Evolutionary conservation across 1,139 yeast genomes (phyloP), one percentile per base, ranked within the genome.

Genomic region (Geotrichum bryndzae): DNA sequence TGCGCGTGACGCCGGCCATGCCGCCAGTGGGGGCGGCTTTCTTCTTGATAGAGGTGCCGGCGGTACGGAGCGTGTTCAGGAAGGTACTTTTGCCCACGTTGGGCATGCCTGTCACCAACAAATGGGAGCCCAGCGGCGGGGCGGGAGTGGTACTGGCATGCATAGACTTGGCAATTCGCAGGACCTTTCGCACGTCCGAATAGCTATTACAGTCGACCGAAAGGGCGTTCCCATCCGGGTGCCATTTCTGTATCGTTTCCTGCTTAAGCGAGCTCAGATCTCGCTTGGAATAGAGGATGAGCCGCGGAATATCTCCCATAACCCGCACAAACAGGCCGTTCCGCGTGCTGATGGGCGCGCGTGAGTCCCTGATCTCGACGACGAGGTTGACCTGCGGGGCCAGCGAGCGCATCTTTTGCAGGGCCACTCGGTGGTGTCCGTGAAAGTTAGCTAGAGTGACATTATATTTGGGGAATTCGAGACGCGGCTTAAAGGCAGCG

Each of bases 71-170:
- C 0, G 87, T 80, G 71, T 94, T 94, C 13, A 92, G 87, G 62
- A 94, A 75, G 0, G 96, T 88, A n/a, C 96, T 89, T 73, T 94
- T 94, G 0, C 99, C 99, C n/a, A 91, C 96, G 72, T 94, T 94
- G 0, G 99, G 99, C 96, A 94, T 89, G 0, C 99, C 99, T 11
- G 88, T 85, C 57, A 94, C 84, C 79, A 92, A 79, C 59, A 88
- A 73, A 48, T 92, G 76, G 57, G 88, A 76, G 0, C 99, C 98
- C 61, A 91, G 75, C 0, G 97, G 97, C 0, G 96, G 94, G 0
- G 87, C 85, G 0, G 92, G 77, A 29, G 59, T 55, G 64, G 69
- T 66, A 3, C 62, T 59, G 6, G 51, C 63, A 57, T 70, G 69
- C 41, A 66, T 56, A 7, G 64, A 66, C 53, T 78, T 78, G 18